Conservation (phyloP, 768 basidiomycete genomes). For the Tricholoma sp. region DNA sequence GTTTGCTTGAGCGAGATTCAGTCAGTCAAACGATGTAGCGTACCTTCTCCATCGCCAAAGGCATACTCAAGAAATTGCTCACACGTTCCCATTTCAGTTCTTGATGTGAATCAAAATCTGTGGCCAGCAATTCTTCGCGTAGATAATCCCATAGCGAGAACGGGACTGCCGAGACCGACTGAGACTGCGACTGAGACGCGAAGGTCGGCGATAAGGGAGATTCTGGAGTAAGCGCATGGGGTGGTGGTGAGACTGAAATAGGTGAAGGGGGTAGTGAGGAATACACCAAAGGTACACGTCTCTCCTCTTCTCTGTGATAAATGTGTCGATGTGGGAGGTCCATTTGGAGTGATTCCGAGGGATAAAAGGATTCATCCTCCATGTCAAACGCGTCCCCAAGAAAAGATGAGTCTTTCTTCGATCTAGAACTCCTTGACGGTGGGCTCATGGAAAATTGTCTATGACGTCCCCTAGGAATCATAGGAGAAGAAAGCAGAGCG, state of each 20-base stretch:
- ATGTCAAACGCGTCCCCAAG: conserved; percentile 24
- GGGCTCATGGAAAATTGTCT: conserved; percentile 25
- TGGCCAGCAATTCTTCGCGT: conserved; percentile 80
- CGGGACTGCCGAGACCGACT: conserved; percentile 29
- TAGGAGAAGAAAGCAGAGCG: conserved; percentile 20
- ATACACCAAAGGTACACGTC: conserved; percentile 47
- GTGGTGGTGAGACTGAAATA: conserved; percentile 43
- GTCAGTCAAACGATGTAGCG: conserved; percentile 8
- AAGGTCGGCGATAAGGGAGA: conserved; percentile 26
- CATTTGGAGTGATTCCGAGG: conserved; percentile 8
- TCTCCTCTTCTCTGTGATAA: conserved; percentile 14
- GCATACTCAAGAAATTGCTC: conserved; percentile 91
- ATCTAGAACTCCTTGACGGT: conserved; percentile 10
- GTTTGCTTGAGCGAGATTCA: conserved; percentile 2
- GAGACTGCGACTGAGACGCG: conserved; percentile 14
- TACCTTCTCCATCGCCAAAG: conserved; percentile 91
- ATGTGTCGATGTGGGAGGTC: conserved; percentile 13
- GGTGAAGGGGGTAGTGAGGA: conserved; percentile 75
- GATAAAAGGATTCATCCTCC: conserved; percentile 19
- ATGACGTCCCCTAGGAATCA: conserved; percentile 13
- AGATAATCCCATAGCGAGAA: conserved; percentile 94
- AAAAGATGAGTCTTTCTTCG: conserved; percentile 17
- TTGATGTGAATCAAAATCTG: conserved; percentile 93
- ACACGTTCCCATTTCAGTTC: conserved; percentile 96
- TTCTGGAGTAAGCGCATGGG: conserved; percentile 27